phyloP scores from a whole-genome alignment of 169 alveolate species.

The Miamiensis avidus region DNA sequence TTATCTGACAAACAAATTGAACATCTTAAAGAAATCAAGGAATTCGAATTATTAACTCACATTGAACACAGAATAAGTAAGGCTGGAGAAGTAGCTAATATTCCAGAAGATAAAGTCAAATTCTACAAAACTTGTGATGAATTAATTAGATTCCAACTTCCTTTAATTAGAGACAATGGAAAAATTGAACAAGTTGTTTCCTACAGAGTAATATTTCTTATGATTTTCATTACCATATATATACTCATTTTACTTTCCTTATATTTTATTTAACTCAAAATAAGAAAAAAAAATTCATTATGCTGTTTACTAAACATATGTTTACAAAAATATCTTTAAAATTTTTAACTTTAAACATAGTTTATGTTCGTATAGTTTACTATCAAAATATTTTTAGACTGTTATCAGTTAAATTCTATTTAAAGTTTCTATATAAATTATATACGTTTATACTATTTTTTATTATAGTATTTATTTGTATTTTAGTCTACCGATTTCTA shows the following conservation, averaged over 20 bases:
- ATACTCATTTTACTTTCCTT: background rate
- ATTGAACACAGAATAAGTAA: background rate
- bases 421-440: too few relatives aligned
- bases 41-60: background rate
- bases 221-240: too few relatives aligned
- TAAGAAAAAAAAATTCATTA: too few relatives aligned
- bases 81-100: constrained; percentile 1
- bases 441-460: too few relatives aligned
- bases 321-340: too few relatives aligned
- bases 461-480: too few relatives aligned
- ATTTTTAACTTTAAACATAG: too few relatives aligned
- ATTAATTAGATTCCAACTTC: constrained; percentile 39
- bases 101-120: constrained; percentile 9
- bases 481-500: too few relatives aligned
- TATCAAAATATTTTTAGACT: too few relatives aligned
- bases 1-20: background rate
- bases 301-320: too few relatives aligned
- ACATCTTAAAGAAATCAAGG: background rate
- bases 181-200: constrained; percentile 44
- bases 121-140: constrained; percentile 43
- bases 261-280: background rate
- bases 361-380: too few relatives aligned
- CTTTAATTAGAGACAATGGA: constrained; percentile 62
- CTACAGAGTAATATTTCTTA: constrained; percentile 31
- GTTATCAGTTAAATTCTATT: too few relatives aligned